These are phyloP conservation scores for Bipolaris zeicola DNA, from an alignment of 2,329 filamentous ascomycete species.

Conservation along the genomic window DNA sequence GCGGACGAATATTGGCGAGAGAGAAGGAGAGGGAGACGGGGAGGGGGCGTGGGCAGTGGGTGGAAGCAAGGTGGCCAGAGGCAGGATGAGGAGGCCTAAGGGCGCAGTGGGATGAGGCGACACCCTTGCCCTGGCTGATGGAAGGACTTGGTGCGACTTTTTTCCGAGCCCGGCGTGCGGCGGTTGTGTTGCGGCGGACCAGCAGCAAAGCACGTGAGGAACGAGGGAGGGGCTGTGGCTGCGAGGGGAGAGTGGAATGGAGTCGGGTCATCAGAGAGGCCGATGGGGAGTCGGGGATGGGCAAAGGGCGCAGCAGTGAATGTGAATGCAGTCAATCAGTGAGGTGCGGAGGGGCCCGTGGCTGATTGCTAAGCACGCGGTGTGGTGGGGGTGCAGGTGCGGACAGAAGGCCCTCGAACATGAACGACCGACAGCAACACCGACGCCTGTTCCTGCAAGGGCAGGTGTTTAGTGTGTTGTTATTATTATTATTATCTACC, in stretches of 20 bases:
- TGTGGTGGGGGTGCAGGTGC: slow-evolving; percentile 23
- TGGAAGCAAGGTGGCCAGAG: slow-evolving; percentile 17
- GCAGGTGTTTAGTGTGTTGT: too few species aligned
- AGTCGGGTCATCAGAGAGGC: neutral
- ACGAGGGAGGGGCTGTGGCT: neutral
- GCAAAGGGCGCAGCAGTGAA: slow-evolving; percentile 26
- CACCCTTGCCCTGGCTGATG: slow-evolving; percentile 13
- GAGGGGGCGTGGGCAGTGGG: neutral
- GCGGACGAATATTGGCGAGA: slow-evolving; percentile 1
- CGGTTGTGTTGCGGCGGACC: slow-evolving; percentile 22
- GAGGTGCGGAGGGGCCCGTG: neutral
- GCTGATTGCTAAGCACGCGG: slow-evolving; percentile 30
- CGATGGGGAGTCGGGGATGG: neutral
- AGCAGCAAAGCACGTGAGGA: slow-evolving; percentile 17
- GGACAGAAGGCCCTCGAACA: slow-evolving; percentile 28
- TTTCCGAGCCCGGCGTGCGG: slow-evolving; percentile 20
- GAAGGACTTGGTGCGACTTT: slow-evolving; percentile 17
- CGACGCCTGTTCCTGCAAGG: neutral
- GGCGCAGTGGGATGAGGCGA: slow-evolving; percentile 1
- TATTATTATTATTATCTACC: too few species aligned
- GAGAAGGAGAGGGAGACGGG: neutral
- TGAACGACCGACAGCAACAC: neutral
- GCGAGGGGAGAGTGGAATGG: slow-evolving; percentile 12
- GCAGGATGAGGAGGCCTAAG: slow-evolving; percentile 8
- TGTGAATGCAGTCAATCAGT: neutral